phyloP scores from a whole-genome alignment of 169 alveolate species.

The Hepatocystis sp. region DNA sequence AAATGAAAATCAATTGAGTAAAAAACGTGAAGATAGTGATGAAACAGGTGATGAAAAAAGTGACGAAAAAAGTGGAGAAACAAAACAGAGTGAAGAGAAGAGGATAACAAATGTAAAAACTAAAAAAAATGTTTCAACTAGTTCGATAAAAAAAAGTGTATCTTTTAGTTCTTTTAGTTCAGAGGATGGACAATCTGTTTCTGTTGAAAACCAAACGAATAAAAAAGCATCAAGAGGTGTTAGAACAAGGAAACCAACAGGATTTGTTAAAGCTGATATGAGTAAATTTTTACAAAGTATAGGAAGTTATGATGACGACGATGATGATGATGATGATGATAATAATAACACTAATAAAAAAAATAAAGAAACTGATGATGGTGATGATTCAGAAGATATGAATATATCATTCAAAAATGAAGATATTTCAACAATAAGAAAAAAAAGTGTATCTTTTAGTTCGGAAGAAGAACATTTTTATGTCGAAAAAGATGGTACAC shows the following conservation, averaged over 20 bases:
- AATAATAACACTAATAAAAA: no score
- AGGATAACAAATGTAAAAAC: background rate
- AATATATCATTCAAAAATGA: no score
- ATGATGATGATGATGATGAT: no score
- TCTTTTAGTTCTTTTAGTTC: constrained; percentile 23
- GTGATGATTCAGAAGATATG: no score
- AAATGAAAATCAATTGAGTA: background rate
- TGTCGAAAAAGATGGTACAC: no score
- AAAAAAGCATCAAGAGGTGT: constrained; percentile 8
- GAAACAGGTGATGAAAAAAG: constrained; percentile 1
- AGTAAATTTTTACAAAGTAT: no score
- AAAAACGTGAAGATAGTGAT: background rate
- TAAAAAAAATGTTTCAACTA: background rate
- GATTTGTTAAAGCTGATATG: constrained; percentile 56
- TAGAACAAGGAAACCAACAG: constrained; percentile 46
- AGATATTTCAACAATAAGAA: no score
- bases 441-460: no score
- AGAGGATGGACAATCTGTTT: background rate
- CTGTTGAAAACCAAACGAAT: constrained; percentile 5
- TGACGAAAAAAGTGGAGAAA: background rate
- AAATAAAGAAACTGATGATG: no score
- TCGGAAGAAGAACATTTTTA: no score
- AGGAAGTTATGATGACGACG: no score
- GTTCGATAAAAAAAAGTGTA: constrained; percentile 15
- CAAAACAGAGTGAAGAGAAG: background rate